Conservation (phyloP, 176 grass and related monocot species). For the Avena sativa region DNA sequence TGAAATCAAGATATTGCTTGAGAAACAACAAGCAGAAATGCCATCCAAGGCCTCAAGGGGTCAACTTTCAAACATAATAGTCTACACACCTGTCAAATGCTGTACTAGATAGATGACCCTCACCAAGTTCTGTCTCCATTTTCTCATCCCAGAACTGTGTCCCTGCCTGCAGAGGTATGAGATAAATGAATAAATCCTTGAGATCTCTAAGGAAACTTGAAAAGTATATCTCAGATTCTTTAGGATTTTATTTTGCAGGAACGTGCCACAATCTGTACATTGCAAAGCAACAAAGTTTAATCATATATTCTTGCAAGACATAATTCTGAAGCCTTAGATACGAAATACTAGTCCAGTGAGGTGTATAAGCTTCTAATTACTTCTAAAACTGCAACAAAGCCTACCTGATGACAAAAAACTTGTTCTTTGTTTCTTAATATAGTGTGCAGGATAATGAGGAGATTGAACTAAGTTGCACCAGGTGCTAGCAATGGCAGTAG, state of each 20-base stretch:
- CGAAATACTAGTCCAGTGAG: background rate
- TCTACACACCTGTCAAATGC: constrained; percentile 86
- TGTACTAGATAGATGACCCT: constrained; percentile 80
- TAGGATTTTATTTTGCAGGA: background rate
- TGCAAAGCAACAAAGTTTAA: constrained; percentile 15
- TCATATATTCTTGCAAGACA: background rate
- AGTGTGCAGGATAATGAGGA: background rate
- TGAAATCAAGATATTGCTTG: constrained; percentile 37
- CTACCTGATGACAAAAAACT: background rate
- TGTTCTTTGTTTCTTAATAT: background rate
- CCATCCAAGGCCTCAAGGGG: background rate
- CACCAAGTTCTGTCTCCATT: constrained; percentile 84
- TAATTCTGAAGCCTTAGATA: background rate
- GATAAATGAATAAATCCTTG: background rate
- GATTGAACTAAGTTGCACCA: background rate
- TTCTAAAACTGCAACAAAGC: constrained; percentile 18
- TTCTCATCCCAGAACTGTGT: constrained; percentile 99
- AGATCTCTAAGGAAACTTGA: background rate
- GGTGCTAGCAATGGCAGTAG: background rate
- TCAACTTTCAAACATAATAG: constrained; percentile 11
- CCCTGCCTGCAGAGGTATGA: constrained; percentile 69
- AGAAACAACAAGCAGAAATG: background rate
- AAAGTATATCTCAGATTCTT: constrained; percentile 35
- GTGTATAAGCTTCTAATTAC: background rate
- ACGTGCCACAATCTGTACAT: background rate